Conservation (phyloP, 306 rosid species). For the Quercus engelmannii region DNA sequence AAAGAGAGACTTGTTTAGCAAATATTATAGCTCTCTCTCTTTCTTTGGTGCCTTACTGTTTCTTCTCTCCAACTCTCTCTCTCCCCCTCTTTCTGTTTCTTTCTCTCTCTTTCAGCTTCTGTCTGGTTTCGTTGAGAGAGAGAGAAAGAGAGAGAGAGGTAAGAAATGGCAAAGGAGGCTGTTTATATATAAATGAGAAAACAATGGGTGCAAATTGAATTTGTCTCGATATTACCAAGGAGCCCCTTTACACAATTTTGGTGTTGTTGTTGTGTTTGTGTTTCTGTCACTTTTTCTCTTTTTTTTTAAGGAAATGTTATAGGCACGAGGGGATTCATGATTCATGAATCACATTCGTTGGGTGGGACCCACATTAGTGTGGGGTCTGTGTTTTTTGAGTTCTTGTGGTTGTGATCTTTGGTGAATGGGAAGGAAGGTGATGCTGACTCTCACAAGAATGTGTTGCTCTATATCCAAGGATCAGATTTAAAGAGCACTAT, state of each 20-base stretch:
- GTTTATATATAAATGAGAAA: neutral
- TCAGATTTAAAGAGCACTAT: no score
- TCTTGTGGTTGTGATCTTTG: neutral
- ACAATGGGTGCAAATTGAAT: neutral
- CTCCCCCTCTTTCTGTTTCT: neutral
- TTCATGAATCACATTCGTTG: no score
- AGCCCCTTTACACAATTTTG: slow-evolving; percentile 9
- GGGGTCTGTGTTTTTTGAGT: neutral
- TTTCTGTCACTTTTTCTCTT: neutral
- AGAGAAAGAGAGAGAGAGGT: neutral
- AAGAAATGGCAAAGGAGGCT: neutral
- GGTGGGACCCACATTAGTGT: neutral
- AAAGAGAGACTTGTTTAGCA: slow-evolving; percentile 6
- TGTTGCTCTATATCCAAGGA: neutral
- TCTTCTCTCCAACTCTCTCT: slow-evolving; percentile 12
- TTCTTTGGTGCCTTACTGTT: neutral
- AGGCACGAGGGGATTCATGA: neutral
- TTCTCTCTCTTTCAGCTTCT: slow-evolving; percentile 21
- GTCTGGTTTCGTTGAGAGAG: slow-evolving; percentile 1
- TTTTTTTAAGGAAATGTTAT: neutral
- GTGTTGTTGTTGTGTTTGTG: no score
- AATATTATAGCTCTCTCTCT: slow-evolving; percentile 1
- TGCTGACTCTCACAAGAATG: neutral
- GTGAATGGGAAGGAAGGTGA: neutral
- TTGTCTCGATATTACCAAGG: neutral